Conservation (phyloP, 2,329 filamentous ascomycete genomes). For the Albophoma yamanashiensis region DNA sequence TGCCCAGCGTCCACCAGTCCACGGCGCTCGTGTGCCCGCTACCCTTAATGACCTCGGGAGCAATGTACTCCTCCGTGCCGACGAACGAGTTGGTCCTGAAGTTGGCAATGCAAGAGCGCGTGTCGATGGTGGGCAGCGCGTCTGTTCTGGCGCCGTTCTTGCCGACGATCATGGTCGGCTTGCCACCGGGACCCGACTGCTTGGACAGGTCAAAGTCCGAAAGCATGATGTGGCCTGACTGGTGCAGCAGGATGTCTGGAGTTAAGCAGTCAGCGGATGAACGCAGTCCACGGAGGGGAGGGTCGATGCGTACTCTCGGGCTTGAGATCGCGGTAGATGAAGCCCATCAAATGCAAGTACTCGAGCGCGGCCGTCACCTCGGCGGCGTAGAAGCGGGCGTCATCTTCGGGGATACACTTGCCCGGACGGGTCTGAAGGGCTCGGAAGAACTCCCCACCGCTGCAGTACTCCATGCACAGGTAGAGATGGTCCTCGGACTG, state of each 20-base stretch:
- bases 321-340: conserved; percentile 97
- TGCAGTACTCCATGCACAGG: conserved; percentile 99
- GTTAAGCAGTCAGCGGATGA: neutral
- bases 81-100: conserved; percentile 99
- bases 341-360: conserved; percentile 97
- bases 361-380: conserved; percentile 95
- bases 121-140: conserved; percentile 92
- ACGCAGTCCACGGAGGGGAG: neutral
- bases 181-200: conserved; percentile 90
- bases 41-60: conserved; percentile 96
- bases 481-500: conserved; percentile 98
- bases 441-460: conserved; percentile 95
- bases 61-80: conserved; percentile 97
- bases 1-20: conserved; percentile 98
- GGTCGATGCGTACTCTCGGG: conserved; percentile 68
- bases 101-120: conserved; percentile 94
- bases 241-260: conserved; percentile 87
- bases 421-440: conserved; percentile 92
- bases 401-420: conserved; percentile 95
- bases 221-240: conserved; percentile 99
- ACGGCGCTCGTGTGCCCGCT: conserved; percentile 97
- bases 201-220: conserved; percentile 98
- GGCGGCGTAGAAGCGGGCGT: conserved; percentile 92
- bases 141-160: conserved; percentile 79
- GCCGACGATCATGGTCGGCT: conserved; percentile 94